Base-by-base conservation (phyloP, 73 alveolate genomes). In the Paramecium primaurelia region DNA sequence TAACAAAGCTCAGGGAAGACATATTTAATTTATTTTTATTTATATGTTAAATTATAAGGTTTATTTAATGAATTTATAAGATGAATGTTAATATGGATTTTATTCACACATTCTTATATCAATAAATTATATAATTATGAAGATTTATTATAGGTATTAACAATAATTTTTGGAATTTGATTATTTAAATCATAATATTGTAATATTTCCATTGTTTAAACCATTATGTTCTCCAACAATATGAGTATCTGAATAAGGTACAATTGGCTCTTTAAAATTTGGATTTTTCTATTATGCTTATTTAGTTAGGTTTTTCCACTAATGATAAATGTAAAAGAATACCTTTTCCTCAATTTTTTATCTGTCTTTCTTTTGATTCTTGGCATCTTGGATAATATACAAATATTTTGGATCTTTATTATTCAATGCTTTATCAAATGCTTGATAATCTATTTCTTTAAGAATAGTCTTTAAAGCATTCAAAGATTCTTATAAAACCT, bases 371-470 rank as follows among this genome's bases (percentile, higher is more conserved):
- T 73, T 92, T 68, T 95, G 90, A 60, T 86, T 93, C 51, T 80
- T 80, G 12, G 71, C 71, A 80, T 80, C 91, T 49, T 80, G 9
- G 11, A 80, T 45, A 22, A 80, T 80, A n/a, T 80, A 80, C 10
- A 49, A 47, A 36, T 14, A 42, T 22, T 80, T 80, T 3, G 91
- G 93, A 73, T 68, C 58, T 68, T 93, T 80, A 14, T 86, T 93
- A 93, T 95, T 93, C 16, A 96, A 87, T 1, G 99, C 99, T 71
- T 95, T 93, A 60, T 96, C 98, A 90, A 94, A 96, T 77, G 98
- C 97, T 54, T 88, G 80, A 20, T 98, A 93, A 92, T 96, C 99
- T 25, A 96, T 96, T 96, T 96, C 98, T 90, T 96, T 95, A 58
- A 96, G 92, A 37, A 96, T 96, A 28, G 96, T 95, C 64, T 96